phyloP scores from a whole-genome alignment of 192 early-diverging fungal genomes.

The Coemansia sp. region DNA sequence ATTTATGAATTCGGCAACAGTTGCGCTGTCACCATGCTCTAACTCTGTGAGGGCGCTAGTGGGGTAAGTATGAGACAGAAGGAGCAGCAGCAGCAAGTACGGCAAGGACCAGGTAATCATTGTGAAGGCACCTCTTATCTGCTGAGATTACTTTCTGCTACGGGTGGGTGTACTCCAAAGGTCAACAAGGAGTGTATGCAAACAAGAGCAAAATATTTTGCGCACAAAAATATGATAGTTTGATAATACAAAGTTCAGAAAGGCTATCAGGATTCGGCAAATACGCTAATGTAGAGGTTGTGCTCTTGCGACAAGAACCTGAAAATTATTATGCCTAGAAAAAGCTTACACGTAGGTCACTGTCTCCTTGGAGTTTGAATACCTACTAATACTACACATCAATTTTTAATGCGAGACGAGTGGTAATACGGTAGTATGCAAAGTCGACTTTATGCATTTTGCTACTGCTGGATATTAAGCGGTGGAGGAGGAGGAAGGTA shows the following conservation, averaged over 20 bases:
- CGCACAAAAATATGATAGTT: neutral
- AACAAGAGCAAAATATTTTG: neutral
- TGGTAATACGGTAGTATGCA: conserved; percentile 3
- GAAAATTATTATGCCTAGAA: neutral
- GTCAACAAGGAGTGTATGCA: neutral
- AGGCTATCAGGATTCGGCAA: neutral
- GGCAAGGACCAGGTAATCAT: neutral
- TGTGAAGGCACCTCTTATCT: neutral
- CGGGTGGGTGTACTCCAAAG: neutral
- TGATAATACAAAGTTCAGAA: neutral
- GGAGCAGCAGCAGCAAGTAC: neutral
- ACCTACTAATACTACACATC: conserved; percentile 3
- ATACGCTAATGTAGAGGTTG: neutral
- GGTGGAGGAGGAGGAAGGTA: neutral
- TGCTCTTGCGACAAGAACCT: neutral
- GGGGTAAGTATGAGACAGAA: neutral
- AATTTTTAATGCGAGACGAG: conserved; percentile 1
- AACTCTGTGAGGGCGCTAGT: neutral
- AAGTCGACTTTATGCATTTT: neutral
- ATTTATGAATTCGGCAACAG: conserved; percentile 9
- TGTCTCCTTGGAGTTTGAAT: neutral
- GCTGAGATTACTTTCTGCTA: neutral
- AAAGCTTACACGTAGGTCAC: neutral
- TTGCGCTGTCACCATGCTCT: neutral
- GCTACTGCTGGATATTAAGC: neutral